These are phyloP conservation scores for Sphaceloma murrayae DNA, from an alignment of 2,329 filamentous ascomycete species.

Conservation along the genomic window DNA sequence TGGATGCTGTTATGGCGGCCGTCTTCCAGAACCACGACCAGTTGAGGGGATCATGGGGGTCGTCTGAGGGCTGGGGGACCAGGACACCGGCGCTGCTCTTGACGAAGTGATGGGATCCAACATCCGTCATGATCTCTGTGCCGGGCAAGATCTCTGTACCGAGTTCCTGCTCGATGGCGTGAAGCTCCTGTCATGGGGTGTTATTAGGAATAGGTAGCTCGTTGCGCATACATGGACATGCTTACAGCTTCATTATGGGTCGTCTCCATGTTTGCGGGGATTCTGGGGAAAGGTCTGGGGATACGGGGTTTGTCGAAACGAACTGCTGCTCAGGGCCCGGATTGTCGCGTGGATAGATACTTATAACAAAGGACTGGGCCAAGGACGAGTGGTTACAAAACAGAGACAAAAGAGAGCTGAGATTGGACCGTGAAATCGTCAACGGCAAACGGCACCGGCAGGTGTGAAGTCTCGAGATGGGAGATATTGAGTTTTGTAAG, in stretches of 20 bases:
- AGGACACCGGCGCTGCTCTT: constrained; percentile 42
- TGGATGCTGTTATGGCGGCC: constrained; percentile 39
- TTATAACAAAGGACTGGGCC: background rate
- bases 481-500: background rate
- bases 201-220: constrained; percentile 9
- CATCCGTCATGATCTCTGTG: constrained; percentile 52
- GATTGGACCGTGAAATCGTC: constrained; percentile 10
- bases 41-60: constrained; percentile 42
- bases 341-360: background rate
- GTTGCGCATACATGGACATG: constrained; percentile 9
- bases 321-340: background rate
- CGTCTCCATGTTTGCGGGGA: constrained; percentile 37
- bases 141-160: constrained; percentile 47
- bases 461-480: background rate
- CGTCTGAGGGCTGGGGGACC: constrained; percentile 43
- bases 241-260: constrained; percentile 37
- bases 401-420: constrained; percentile 9
- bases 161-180: constrained; percentile 43
- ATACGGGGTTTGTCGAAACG: constrained; percentile 15
- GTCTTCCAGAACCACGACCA: constrained; percentile 42
- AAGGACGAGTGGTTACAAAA: constrained; percentile 6
- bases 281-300: constrained; percentile 8
- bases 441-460: constrained; percentile 13
- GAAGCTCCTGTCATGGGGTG: constrained; percentile 31
- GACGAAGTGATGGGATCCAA: constrained; percentile 55